These are phyloP conservation scores for Mycena galopus DNA, from an alignment of 768 basidiomycete genomes.

Conservation along the genomic window DNA sequence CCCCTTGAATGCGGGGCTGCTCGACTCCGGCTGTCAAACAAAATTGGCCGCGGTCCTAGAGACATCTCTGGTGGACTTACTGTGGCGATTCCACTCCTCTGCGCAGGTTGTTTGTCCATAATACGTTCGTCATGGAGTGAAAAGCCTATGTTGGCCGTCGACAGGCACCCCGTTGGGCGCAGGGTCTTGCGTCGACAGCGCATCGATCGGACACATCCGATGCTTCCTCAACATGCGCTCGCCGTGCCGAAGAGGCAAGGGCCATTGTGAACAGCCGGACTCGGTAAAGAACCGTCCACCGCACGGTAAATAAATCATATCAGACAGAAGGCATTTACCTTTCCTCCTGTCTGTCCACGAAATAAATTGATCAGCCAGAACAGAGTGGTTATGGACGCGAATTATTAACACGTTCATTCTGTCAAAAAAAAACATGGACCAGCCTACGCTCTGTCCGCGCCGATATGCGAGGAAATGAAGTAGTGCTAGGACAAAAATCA, in stretches of 20 bases:
- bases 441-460: slow-evolving; percentile 23
- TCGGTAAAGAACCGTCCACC: slow-evolving; percentile 16
- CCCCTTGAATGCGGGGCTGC: slow-evolving; percentile 6
- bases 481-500: slow-evolving; percentile 12
- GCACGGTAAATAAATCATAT: slow-evolving; percentile 27
- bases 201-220: slow-evolving; percentile 20
- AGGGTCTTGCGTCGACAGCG: slow-evolving; percentile 19
- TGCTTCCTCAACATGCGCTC: slow-evolving; percentile 17
- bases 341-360: slow-evolving; percentile 20
- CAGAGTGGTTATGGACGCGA: slow-evolving; percentile 13
- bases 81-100: slow-evolving; percentile 18
- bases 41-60: slow-evolving; percentile 29
- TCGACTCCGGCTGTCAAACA: slow-evolving; percentile 31
- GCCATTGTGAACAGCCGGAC: slow-evolving; percentile 16
- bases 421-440: slow-evolving; percentile 24
- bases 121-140: slow-evolving; percentile 15
- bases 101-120: slow-evolving; percentile 8
- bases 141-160: slow-evolving; percentile 25
- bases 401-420: slow-evolving; percentile 27
- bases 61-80: slow-evolving; percentile 28
- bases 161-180: slow-evolving; percentile 24
- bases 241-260: slow-evolving; percentile 30
- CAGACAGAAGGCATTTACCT: slow-evolving; percentile 21
- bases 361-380: slow-evolving; percentile 6
- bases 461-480: slow-evolving; percentile 38